Conservation (phyloP, 208 protist species). For the Crithidia bombi region DNA sequence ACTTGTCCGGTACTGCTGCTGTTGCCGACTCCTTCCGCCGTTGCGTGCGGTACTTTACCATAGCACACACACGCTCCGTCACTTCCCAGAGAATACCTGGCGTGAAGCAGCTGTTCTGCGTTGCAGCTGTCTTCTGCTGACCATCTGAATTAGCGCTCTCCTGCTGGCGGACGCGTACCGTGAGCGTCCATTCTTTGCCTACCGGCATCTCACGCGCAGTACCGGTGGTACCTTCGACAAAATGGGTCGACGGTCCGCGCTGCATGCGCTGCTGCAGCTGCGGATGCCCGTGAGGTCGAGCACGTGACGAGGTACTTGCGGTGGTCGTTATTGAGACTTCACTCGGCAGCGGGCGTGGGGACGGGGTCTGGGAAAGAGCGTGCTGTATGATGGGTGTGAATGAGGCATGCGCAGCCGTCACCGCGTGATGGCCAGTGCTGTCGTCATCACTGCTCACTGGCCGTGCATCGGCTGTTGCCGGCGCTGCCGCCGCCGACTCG, state of each 20-base stretch:
- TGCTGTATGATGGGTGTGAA: neutral
- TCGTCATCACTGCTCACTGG: neutral
- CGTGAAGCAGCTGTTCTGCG: neutral
- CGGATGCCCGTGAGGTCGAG: neutral
- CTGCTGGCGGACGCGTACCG: neutral
- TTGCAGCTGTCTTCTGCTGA: neutral
- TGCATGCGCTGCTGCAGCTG: neutral
- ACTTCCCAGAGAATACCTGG: conserved; percentile 24
- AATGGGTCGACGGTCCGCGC: neutral
- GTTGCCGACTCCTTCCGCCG: neutral
- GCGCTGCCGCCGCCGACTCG: neutral
- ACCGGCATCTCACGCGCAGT: neutral
- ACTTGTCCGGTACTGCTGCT: neutral
- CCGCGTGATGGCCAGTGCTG: neutral
- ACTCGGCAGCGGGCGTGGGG: neutral
- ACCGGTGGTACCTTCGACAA: neutral
- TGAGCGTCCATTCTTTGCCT: conserved; percentile 33
- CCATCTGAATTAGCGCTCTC: neutral
- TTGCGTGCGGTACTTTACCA: conserved; percentile 20
- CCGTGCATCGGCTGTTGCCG: neutral
- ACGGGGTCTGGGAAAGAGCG: neutral
- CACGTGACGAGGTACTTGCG: neutral
- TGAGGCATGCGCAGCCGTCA: neutral
- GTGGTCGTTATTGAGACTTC: neutral
- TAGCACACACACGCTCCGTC: conserved; percentile 30